These are phyloP conservation scores for Solanum chacoense DNA, from an alignment of 305 asterid genomes.

Conservation along the genomic window DNA sequence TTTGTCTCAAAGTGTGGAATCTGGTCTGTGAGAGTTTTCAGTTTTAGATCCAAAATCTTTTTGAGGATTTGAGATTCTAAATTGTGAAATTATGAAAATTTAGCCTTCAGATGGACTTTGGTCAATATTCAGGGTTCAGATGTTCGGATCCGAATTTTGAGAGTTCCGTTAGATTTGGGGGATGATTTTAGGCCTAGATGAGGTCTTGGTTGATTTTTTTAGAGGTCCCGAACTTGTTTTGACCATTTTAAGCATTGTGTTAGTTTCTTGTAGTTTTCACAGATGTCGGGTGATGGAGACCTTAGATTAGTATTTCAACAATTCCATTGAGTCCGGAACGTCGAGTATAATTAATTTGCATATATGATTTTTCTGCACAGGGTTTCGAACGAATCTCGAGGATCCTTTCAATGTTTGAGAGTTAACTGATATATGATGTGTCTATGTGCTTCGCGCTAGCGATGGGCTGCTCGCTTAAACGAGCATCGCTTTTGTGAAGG, in stretches of 20 bases:
- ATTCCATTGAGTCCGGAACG: not conserved
- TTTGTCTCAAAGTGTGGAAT: not conserved
- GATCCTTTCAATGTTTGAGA: too few relatives aligned
- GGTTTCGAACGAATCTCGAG: not conserved
- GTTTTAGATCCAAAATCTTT: not conserved
- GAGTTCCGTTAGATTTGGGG: not conserved
- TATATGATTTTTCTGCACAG: not conserved
- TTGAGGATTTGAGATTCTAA: not conserved
- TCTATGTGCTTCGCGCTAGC: not conserved
- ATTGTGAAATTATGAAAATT: not conserved
- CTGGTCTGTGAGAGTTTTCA: not conserved
- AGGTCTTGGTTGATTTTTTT: not conserved
- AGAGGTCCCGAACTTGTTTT: not conserved
- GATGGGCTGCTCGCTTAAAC: not conserved
- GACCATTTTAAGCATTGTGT: not conserved
- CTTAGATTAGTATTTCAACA: not conserved
- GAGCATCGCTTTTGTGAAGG: not conserved
- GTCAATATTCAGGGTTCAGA: not conserved
- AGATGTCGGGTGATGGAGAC: not conserved
- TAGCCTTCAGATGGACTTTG: not conserved
- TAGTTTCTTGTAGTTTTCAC: not conserved
- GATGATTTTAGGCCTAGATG: not conserved
- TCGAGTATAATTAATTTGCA: not conserved
- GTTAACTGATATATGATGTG: not conserved
- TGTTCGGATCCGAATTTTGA: too few relatives aligned